These are phyloP conservation scores for Cicer yamashitae DNA, from an alignment of 306 rosid species.

Conservation along the genomic window DNA sequence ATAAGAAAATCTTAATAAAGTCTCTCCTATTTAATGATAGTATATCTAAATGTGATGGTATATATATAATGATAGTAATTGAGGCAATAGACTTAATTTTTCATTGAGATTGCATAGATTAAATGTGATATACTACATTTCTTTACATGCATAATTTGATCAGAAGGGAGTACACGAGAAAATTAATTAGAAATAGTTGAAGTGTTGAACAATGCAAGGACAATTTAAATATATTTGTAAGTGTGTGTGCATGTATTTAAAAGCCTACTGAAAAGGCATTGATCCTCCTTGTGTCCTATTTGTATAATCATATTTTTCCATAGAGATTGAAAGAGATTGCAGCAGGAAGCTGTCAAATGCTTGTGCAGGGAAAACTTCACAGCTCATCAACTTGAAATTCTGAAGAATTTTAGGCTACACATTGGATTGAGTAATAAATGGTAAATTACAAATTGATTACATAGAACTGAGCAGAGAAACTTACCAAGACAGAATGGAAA, in stretches of 20 bases:
- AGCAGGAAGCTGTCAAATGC: conserved; percentile 10
- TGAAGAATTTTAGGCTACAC: conserved; percentile 2
- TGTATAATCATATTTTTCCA: not conserved
- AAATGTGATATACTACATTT: too few relatives aligned
- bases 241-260: not conserved
- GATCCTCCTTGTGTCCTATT: not conserved
- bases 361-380: conserved; percentile 10
- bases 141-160: too few relatives aligned
- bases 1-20: too few relatives aligned
- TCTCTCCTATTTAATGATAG: too few relatives aligned
- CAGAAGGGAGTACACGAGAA: not conserved
- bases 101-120: too few relatives aligned
- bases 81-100: too few relatives aligned
- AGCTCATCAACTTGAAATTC: conserved; percentile 29
- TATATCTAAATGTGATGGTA: too few relatives aligned
- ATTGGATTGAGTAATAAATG: conserved; percentile 38
- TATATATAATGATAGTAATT: too few relatives aligned
- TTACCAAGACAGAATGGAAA: not conserved
- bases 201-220: not conserved
- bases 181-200: conserved; percentile 18
- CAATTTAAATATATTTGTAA: not conserved
- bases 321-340: not conserved
- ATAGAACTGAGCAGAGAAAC: conserved; percentile 4
- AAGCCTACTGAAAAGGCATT: not conserved
- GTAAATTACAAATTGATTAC: conserved; percentile 38